Evolutionary conservation across 1,139 yeast genomes (phyloP).

Genomic region (Zygosaccharomyces pseudobailii): DNA sequence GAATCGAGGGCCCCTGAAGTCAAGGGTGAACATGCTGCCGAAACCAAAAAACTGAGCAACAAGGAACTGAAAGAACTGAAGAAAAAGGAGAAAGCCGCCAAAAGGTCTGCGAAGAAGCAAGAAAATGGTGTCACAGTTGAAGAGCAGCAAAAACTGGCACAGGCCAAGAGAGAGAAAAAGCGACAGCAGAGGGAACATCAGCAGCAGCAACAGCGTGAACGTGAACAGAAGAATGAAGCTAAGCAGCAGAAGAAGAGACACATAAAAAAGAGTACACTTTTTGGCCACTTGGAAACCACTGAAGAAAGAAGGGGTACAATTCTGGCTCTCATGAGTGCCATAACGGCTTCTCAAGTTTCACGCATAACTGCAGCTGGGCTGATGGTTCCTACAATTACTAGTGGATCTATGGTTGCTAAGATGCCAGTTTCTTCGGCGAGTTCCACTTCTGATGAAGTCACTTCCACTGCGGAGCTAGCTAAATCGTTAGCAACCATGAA

Average conservation of each 20-base stretch:
- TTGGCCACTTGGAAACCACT: slow-evolving; percentile 82
- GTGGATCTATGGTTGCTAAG: slow-evolving; percentile 9
- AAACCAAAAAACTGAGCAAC: slow-evolving; percentile 48
- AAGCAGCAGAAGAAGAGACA: slow-evolving; percentile 47
- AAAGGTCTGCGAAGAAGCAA: slow-evolving; percentile 45
- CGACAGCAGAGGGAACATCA: slow-evolving; percentile 33
- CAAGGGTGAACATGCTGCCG: slow-evolving; percentile 4
- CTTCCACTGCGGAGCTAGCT: slow-evolving; percentile 22
- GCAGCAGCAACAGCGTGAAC: slow-evolving; percentile 18
- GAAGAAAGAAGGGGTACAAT: slow-evolving; percentile 67
- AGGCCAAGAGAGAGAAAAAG: slow-evolving; percentile 32
- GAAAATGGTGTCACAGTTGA: slow-evolving; percentile 35
- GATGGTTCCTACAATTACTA: slow-evolving; percentile 30
- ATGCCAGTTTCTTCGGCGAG: slow-evolving; percentile 2
- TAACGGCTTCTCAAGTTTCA: slow-evolving; percentile 31
- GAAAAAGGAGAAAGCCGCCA: slow-evolving; percentile 86
- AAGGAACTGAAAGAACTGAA: slow-evolving; percentile 84
- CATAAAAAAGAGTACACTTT: slow-evolving; percentile 46
- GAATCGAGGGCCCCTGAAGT: not conserved
- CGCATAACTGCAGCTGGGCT: slow-evolving; percentile 35
- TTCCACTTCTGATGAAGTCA: slow-evolving; percentile 14
- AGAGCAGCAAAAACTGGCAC: slow-evolving; percentile 34
- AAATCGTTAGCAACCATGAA: slow-evolving; percentile 28
- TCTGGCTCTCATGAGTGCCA: slow-evolving; percentile 36
- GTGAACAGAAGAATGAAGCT: slow-evolving; percentile 33